A percentile compares a stretch with the other conserved stretches of the same genome.
Evolutionary conservation across 345 rosid genomes (phyloP).

Genomic region (Ceriops tagal): DNA sequence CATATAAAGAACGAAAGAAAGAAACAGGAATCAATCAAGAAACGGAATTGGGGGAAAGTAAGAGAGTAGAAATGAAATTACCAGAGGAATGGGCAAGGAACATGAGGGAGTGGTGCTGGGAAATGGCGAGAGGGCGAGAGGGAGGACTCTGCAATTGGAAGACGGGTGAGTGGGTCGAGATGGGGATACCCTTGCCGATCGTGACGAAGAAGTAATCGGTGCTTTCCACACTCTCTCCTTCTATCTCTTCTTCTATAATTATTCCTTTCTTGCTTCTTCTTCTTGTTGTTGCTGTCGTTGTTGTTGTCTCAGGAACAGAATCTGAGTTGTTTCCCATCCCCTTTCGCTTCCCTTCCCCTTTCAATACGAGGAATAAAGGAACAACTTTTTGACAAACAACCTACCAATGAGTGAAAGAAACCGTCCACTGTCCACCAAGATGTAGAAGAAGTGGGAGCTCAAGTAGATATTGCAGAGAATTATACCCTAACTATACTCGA

Average conservation of each 20-base stretch:
- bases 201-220: conserved; percentile 66
- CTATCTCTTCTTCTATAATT: conserved; percentile 41
- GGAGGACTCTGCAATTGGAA: conserved; percentile 58
- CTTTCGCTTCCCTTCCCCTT: too few species aligned
- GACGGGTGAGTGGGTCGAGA: conserved; percentile 33
- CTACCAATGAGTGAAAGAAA: too few species aligned
- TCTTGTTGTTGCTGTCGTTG: neutral
- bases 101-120: conserved; percentile 45
- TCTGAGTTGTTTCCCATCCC: too few species aligned
- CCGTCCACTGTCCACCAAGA: too few species aligned
- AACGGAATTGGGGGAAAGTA: neutral
- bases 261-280: conserved; percentile 23
- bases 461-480: too few species aligned
- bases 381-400: too few species aligned
- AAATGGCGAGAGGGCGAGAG: conserved; percentile 66
- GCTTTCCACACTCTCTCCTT: conserved; percentile 52
- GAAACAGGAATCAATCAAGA: neutral
- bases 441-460: too few species aligned
- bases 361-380: too few species aligned
- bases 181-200: conserved; percentile 60
- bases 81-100: conserved; percentile 77
- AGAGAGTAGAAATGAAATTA: conserved; percentile 7
- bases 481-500: too few species aligned
- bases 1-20: neutral
- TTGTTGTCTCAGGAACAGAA: too few species aligned